A percentile compares a stretch with the other conserved stretches of the same genome.
Evolutionary conservation across 176 grass and related monocot genomes (phyloP).

Genomic region (Paspalum vaginatum): DNA sequence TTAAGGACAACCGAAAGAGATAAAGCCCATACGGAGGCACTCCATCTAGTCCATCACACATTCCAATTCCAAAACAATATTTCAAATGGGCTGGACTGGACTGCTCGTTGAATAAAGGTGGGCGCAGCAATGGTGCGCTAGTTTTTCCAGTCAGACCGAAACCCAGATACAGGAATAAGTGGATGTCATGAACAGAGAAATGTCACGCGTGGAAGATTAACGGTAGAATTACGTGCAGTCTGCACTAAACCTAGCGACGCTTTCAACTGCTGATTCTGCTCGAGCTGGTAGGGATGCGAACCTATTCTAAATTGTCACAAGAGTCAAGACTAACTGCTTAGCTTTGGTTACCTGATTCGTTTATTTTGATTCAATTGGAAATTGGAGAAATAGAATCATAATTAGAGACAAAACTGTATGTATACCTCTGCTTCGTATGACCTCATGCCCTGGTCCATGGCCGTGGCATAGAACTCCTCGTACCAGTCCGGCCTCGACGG

Average conservation of each 20-base stretch:
- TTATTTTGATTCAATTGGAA: neutral
- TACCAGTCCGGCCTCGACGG: constrained; percentile 72
- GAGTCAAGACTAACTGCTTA: neutral
- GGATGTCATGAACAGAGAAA: neutral
- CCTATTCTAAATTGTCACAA: neutral
- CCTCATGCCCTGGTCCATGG: constrained; percentile 57
- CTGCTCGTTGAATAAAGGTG: no score
- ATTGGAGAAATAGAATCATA: neutral
- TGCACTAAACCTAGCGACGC: neutral
- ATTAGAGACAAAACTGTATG: constrained; percentile 10
- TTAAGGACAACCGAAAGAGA: no score
- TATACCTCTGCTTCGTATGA: constrained; percentile 82
- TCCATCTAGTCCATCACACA: no score
- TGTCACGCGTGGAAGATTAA: neutral
- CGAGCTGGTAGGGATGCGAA: neutral
- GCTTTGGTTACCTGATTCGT: neutral
- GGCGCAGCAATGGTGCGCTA: no score
- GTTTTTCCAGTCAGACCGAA: neutral
- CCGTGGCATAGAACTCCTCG: constrained; percentile 66
- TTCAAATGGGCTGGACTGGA: no score
- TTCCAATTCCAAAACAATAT: no score
- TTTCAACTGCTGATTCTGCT: neutral
- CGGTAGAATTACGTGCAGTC: neutral
- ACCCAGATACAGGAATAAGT: neutral
- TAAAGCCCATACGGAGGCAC: no score